These are phyloP conservation scores for Pythium myriotylum DNA, from an alignment of 352 stramenopile genomes.

Conservation along the genomic window DNA sequence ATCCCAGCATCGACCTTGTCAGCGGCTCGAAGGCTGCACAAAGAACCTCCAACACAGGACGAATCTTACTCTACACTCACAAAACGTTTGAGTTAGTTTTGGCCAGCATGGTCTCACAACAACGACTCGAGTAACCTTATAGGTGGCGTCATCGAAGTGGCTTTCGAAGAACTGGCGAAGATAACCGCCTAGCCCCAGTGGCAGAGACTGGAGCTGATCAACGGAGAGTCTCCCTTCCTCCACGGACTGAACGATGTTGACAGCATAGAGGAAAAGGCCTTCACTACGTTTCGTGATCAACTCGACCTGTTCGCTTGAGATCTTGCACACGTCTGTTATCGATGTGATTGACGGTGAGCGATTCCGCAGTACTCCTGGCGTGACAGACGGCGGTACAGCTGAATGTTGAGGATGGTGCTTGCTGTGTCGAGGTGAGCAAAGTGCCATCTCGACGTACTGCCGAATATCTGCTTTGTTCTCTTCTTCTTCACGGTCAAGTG, in stretches of 20 bases:
- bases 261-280: conserved; percentile 73
- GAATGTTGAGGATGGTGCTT: conserved; percentile 5
- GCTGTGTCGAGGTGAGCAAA: conserved; percentile 14
- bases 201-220: conserved; percentile 55
- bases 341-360: conserved; percentile 21
- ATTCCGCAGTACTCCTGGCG: conserved; percentile 1
- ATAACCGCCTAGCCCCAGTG: conserved; percentile 66
- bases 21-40: conserved; percentile 72
- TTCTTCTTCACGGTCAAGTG: conserved; percentile 42
- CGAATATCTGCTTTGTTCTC: conserved; percentile 62
- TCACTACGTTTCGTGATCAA: conserved; percentile 60
- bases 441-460: conserved; percentile 28
- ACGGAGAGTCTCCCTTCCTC: conserved; percentile 49
- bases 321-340: conserved; percentile 13
- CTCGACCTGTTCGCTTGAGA: conserved; percentile 39
- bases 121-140: conserved; percentile 33
- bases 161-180: conserved; percentile 73
- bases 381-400: not conserved
- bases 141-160: conserved; percentile 58
- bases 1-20: conserved; percentile 40
- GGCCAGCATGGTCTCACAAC: no score
- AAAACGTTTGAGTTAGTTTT: conserved; percentile 21
- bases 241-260: conserved; percentile 74
- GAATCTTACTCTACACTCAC: conserved; percentile 36
- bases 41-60: conserved; percentile 67